Evolutionary conservation across 768 basidiomycete species (phyloP).

Genomic region (Lactarius indigo): DNA sequence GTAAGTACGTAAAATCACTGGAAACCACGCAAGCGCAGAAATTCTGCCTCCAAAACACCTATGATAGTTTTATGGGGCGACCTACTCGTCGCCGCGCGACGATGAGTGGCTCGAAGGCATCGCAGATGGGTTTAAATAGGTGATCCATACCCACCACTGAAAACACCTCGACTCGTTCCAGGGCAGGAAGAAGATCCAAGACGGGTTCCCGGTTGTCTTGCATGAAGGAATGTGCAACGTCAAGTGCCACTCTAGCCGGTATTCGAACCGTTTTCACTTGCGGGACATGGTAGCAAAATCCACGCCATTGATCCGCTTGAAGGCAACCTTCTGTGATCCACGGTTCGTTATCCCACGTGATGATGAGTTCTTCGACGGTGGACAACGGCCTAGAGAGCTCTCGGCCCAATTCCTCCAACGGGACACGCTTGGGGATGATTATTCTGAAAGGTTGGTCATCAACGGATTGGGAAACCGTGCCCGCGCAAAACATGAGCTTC

Average conservation of each 20-base stretch:
- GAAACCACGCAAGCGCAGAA: too few relatives aligned
- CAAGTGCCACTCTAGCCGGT: background rate
- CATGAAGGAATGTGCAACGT: background rate
- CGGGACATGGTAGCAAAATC: background rate
- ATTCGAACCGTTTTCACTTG: background rate
- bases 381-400: background rate
- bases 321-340: background rate
- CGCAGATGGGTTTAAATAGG: background rate
- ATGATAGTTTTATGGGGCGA: background rate
- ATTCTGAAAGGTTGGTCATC: background rate
- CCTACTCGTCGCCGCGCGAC: background rate
- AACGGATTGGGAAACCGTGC: background rate
- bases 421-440: background rate
- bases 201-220: background rate
- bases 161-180: conserved; percentile 1
- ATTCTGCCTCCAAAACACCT: too few relatives aligned
- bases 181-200: background rate
- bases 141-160: background rate
- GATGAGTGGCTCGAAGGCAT: background rate
- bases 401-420: background rate
- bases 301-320: background rate
- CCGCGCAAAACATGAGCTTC: background rate
- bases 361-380: background rate
- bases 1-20: too few relatives aligned
- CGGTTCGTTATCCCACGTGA: background rate